Percentiles rank a stretch among this genome's conserved stretches.
These are phyloP conservation scores for Gaeumannomyces tritici DNA, from an alignment of 2,329 filamentous ascomycete genomes.

Conservation along the genomic window DNA sequence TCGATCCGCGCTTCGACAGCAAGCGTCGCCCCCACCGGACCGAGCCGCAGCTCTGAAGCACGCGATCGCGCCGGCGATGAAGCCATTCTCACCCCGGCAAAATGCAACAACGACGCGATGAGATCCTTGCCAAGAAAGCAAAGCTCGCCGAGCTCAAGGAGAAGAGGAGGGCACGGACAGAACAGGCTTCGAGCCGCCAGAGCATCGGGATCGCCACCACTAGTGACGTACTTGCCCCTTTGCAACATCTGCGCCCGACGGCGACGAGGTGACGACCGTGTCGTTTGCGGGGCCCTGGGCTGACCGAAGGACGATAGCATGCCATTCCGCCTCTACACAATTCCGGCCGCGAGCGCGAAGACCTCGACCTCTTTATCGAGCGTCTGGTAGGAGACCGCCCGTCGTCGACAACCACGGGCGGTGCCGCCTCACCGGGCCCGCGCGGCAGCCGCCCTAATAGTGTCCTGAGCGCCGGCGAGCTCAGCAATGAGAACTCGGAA, in stretches of 20 bases:
- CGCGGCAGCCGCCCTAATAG: slow-evolving; percentile 76
- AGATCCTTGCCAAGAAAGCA: slow-evolving; percentile 93
- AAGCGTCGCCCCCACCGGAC: neutral
- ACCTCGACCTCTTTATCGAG: slow-evolving; percentile 79
- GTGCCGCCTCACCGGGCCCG: slow-evolving; percentile 54
- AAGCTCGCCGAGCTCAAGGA: slow-evolving; percentile 94
- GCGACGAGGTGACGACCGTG: neutral
- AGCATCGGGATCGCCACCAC: neutral
- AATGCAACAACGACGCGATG: slow-evolving; percentile 81
- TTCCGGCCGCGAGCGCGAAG: slow-evolving; percentile 42
- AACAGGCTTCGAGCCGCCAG: neutral
- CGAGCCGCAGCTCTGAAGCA: neutral
- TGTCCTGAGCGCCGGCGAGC: slow-evolving; percentile 69
- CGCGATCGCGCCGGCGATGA: slow-evolving; percentile 1
- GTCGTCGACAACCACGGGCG: slow-evolving; percentile 52
- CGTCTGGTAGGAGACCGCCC: slow-evolving; percentile 72
- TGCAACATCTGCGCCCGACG: neutral
- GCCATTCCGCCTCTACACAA: neutral
- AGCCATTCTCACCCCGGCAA: slow-evolving; percentile 15
- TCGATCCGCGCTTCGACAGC: neutral
- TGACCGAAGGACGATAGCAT: neutral
- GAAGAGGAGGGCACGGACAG: slow-evolving; percentile 4
- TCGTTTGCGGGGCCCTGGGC: neutral
- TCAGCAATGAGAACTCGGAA: slow-evolving; percentile 67
- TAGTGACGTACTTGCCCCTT: neutral